Conservation (phyloP, 805 yeast species). For the Huiozyma sinensis region DNA sequence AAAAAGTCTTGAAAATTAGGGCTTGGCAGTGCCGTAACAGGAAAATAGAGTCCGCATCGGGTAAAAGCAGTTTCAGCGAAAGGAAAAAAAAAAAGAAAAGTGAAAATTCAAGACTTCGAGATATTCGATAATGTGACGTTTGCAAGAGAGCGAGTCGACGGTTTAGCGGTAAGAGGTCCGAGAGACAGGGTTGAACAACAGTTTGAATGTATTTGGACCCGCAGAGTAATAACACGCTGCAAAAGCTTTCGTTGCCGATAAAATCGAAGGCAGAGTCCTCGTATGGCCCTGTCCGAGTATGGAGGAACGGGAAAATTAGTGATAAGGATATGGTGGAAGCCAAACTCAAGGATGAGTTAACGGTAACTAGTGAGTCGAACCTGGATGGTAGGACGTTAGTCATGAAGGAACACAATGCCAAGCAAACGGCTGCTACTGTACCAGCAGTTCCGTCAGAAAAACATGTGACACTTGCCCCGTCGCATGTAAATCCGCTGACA, state of each 20-base stretch:
- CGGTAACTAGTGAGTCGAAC: background rate
- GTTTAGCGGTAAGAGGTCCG: too few relatives aligned
- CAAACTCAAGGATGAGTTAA: constrained; percentile 2
- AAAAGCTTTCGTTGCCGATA: constrained; percentile 7
- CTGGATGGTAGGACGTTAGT: constrained; percentile 1
- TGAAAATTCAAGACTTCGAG: too few relatives aligned
- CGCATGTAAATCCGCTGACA: background rate
- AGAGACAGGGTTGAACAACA: background rate
- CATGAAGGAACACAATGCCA: background rate
- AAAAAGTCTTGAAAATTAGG: too few relatives aligned
- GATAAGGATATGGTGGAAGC: background rate
- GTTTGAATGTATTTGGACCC: constrained; percentile 18
- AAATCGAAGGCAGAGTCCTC: constrained; percentile 1
- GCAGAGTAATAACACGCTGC: constrained; percentile 13
- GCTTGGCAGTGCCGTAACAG: too few relatives aligned
- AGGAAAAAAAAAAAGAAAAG: too few relatives aligned
- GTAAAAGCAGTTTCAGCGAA: too few relatives aligned
- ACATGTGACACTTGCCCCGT: background rate
- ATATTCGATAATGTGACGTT: too few relatives aligned
- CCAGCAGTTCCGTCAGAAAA: background rate
- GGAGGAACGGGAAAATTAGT: background rate
- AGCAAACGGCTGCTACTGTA: background rate
- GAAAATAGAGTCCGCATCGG: too few relatives aligned
- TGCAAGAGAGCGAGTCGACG: too few relatives aligned
- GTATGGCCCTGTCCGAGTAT: background rate